Base-by-base conservation (phyloP, 345 rosid genomes). In the Cochlearia excelsa region DNA sequence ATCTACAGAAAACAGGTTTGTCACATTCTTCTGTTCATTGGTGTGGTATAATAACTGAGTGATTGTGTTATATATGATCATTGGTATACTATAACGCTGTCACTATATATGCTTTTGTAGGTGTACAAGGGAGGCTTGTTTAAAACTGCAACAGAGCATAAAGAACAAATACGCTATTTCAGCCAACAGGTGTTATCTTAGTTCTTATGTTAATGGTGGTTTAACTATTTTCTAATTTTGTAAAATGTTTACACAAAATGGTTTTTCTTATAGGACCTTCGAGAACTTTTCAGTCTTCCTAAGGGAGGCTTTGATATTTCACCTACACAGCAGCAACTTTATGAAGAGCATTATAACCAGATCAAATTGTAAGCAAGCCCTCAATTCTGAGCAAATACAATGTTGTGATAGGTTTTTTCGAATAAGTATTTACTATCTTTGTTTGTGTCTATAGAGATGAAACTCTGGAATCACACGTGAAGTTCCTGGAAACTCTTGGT, bases 121-220 rank as follows among this genome's bases (percentile, higher is more conserved):
- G 82, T 93, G 51, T 93, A 56, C 77, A 93, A 93, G 74, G 97
- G 97, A n/a, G 90, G 99, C 9, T 68, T 93, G 68, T 93, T 89
- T 73, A 93, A 84, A 80, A 77, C 88, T 67, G 99, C 97, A 51
- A 93, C 99, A 29, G 99, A 93, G 69, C 94, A 83, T 70, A 93
- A 89, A 73, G 99, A 89, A 72, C 99, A 93, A 72, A 85, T 84
- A 60, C 94, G 99, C 54, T 89, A 93, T 69, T 93, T 93, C 46
- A 85, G 95, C 70, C 88, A 89, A 56, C 94, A 85, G 95, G 95
- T 85, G 42, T n/a, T 33, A 47, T 37, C 39, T n/a, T 37, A 51
- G 2, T 26, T 62, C 7, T 59, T 10, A 9, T 64, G 40, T 53
- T 34, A 51, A 47, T 35, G 9, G 62, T 30, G 33, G 38, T 64